Base-by-base conservation (phyloP, 2,329 filamentous ascomycete genomes). In the Trichoderma asperellum region DNA sequence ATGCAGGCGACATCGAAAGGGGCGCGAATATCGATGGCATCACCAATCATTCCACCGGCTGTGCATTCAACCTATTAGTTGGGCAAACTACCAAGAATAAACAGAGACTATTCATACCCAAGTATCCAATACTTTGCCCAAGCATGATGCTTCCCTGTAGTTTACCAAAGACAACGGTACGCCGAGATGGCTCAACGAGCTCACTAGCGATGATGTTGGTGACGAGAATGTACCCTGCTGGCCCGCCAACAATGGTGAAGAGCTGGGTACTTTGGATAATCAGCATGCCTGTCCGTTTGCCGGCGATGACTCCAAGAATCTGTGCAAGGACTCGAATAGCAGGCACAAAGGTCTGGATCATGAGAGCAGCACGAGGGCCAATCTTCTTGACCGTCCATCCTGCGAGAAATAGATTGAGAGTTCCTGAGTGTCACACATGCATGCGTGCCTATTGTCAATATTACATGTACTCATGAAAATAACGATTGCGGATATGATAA, bases 121-220 rank as follows among this genome's bases (percentile, higher is more conserved):
- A 79, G 66, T 88, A 91, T 0, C 89, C 90, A 10, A 89, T 81
- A 0, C 88, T 88, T 4, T 87, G 86, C 0, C 90, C 91, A 2
- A 92, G 82, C 85, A 92, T 90, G 68, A 90, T 86, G 66, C 83
- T 86, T 0, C 91, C 91, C 72, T 91, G 88, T 0, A 93, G 79
- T 72, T 86, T 82, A 0, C 91, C 91, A 69, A 92, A 87, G 0
- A 89, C 86, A 0, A 84, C 87, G 0, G 91, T 93, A 3, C 90
- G 82, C 66, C 86, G 81, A 24, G 83, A 79, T 0, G 89, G 85
- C 49, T 86, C 82, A 0, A 91, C 87, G 2, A 91, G 81, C 75
- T 92, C 90, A 1, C 89, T 86, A 0, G 90, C 88, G 56, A 90
- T 88, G 14, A 89, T 89, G 73, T 92, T 92, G 27, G 92, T 81